Evolutionary conservation across 352 stramenopile genomes (phyloP).

Genomic region (Pythium volutum): DNA sequence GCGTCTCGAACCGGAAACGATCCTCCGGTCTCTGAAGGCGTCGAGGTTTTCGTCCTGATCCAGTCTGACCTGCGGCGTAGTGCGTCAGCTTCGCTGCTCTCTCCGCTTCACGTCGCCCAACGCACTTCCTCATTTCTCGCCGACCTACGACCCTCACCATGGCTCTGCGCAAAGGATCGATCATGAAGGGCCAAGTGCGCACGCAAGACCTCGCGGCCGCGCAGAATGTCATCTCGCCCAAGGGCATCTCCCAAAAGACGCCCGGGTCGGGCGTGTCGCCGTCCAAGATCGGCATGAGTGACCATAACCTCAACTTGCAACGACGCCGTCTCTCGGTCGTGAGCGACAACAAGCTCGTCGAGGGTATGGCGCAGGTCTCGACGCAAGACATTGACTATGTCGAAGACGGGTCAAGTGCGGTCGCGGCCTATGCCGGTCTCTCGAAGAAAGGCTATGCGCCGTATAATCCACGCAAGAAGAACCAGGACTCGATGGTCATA

Average conservation of each 20-base stretch:
- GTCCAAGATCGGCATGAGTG: constrained; percentile 30
- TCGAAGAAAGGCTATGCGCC: constrained; percentile 85
- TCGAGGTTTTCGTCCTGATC: constrained; percentile 6
- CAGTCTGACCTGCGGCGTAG: too few species aligned
- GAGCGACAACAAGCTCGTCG: constrained; percentile 81
- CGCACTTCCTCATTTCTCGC: constrained; percentile 6
- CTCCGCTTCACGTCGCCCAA: background rate
- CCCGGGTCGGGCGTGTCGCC: constrained; percentile 29
- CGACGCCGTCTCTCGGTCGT: constrained; percentile 67
- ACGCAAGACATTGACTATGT: constrained; percentile 64
- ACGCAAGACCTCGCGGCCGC: constrained; percentile 54
- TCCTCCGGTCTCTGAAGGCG: background rate
- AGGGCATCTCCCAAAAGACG: constrained; percentile 79
- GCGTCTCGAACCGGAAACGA: background rate
- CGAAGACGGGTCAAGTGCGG: constrained; percentile 51
- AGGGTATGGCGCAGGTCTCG: constrained; percentile 63
- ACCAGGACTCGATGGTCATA: constrained; percentile 97
- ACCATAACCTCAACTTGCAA: constrained; percentile 62
- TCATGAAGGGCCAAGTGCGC: constrained; percentile 41
- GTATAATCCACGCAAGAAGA: constrained; percentile 98
- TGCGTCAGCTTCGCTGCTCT: too few species aligned
- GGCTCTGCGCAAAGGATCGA: constrained; percentile 51
- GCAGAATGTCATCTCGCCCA: constrained; percentile 73
- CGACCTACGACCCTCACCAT: constrained; percentile 24
- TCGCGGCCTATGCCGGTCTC: constrained; percentile 67